These are phyloP conservation scores for Colletotrichum sublineola DNA, from an alignment of 2,329 filamentous ascomycete species.

Conservation along the genomic window DNA sequence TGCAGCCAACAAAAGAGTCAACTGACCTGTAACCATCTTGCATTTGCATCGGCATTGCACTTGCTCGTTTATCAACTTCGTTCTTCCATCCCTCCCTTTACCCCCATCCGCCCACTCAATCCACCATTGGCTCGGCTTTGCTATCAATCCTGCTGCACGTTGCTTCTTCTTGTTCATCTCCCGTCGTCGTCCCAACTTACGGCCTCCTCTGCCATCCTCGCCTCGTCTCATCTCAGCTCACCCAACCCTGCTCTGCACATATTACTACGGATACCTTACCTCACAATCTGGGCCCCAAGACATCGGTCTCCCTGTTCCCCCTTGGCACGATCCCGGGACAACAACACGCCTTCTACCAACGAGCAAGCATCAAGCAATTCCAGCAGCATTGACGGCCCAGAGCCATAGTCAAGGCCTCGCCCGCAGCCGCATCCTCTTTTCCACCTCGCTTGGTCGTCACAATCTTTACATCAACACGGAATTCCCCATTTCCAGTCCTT, in stretches of 20 bases:
- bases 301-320: slow-evolving; percentile 40
- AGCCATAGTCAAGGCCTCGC: slow-evolving; percentile 32
- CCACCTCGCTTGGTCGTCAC: slow-evolving; percentile 31
- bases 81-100: slow-evolving; percentile 25
- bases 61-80: slow-evolving; percentile 23
- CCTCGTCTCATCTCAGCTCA: slow-evolving; percentile 20
- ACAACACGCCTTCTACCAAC: slow-evolving; percentile 30
- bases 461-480: slow-evolving; percentile 37
- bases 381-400: slow-evolving; percentile 32
- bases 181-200: slow-evolving; percentile 34
- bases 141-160: slow-evolving; percentile 14
- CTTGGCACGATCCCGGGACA: slow-evolving; percentile 31
- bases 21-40: slow-evolving; percentile 30
- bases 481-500: slow-evolving; percentile 37
- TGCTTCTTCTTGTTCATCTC: slow-evolving; percentile 25
- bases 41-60: slow-evolving; percentile 14
- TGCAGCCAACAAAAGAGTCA: slow-evolving; percentile 39
- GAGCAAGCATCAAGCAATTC: slow-evolving; percentile 35
- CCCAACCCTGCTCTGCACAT: slow-evolving; percentile 26
- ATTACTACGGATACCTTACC: slow-evolving; percentile 34
- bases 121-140: slow-evolving; percentile 27
- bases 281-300: slow-evolving; percentile 34
- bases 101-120: slow-evolving; percentile 8
- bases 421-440: slow-evolving; percentile 22
- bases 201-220: slow-evolving; percentile 4